Conservation (phyloP, 805 yeast genomes). For the Grigorovia yakushimaensis region DNA sequence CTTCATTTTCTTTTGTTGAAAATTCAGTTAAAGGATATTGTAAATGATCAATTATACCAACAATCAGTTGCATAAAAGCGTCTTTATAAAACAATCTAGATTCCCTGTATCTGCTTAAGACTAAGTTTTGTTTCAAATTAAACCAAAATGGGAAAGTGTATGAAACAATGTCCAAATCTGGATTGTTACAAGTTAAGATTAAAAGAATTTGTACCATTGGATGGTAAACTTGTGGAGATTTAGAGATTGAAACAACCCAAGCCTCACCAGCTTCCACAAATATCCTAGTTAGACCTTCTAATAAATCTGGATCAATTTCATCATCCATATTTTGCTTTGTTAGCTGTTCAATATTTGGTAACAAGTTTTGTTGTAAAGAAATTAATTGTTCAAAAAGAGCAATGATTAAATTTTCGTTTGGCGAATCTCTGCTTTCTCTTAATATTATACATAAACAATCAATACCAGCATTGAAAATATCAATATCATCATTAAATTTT, state of each 20-base stretch:
- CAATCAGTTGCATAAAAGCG: conserved; percentile 19
- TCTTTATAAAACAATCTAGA: conserved; percentile 19
- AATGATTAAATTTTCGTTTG: conserved; percentile 49
- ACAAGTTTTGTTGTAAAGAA: conserved; percentile 44
- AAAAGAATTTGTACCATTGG: conserved; percentile 66
- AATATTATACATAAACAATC: conserved; percentile 81
- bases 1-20: conserved; percentile 72
- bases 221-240: conserved; percentile 56
- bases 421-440: conserved; percentile 71
- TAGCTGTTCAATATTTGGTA: conserved; percentile 25
- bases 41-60: conserved; percentile 49
- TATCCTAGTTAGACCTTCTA: conserved; percentile 62
- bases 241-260: conserved; percentile 83
- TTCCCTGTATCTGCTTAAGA: conserved; percentile 24
- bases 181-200: conserved; percentile 60
- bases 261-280: conserved; percentile 91
- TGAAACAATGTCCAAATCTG: conserved; percentile 80
- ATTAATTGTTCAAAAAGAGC: conserved; percentile 63
- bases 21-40: conserved; percentile 63
- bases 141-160: conserved; percentile 93
- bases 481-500: conserved; percentile 32
- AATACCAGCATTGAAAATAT: conserved; percentile 71
- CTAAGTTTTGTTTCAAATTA: conserved; percentile 54
- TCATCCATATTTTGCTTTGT: conserved; percentile 28
- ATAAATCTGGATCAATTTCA: conserved; percentile 45